phyloP scores from a whole-genome alignment of 345 rosid genomes.

The Sapria himalayana region DNA sequence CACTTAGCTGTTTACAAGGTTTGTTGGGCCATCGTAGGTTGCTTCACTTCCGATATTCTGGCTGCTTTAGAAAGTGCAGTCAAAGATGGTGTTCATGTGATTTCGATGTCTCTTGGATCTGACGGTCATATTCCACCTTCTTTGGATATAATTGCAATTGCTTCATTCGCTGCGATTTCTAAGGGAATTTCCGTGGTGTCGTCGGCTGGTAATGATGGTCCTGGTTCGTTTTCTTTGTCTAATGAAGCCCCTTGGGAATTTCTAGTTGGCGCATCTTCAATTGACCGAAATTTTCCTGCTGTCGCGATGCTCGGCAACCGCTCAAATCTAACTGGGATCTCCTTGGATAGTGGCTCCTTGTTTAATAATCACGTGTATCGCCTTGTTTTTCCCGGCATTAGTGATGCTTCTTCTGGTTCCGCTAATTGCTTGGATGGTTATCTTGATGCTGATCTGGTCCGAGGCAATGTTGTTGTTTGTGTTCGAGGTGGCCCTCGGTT shows the following conservation, averaged over 20 bases:
- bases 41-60: constrained; percentile 80
- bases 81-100: constrained; percentile 62
- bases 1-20: constrained; percentile 74
- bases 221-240: constrained; percentile 42
- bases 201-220: constrained; percentile 89
- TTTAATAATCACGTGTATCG: constrained; percentile 21
- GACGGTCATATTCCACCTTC: constrained; percentile 52
- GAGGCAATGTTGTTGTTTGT: constrained; percentile 42
- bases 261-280: constrained; percentile 71
- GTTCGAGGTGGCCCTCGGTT: constrained; percentile 52
- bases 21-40: constrained; percentile 57
- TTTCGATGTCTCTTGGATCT: constrained; percentile 69
- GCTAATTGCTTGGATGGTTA: constrained; percentile 28
- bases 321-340: constrained; percentile 31
- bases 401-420: constrained; percentile 44
- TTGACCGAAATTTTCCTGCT: constrained; percentile 76
- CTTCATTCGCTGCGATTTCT: constrained; percentile 47
- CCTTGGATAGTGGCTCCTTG: constrained; percentile 39
- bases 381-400: constrained; percentile 40
- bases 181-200: constrained; percentile 62
- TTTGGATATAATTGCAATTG: constrained; percentile 59
- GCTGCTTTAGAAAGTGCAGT: constrained; percentile 86
- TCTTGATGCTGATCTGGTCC: constrained; percentile 17
- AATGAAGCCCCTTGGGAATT: constrained; percentile 89
- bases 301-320: constrained; percentile 55